Conservation (phyloP, 164 flowering plant species). For the Annona cherimola region DNA sequence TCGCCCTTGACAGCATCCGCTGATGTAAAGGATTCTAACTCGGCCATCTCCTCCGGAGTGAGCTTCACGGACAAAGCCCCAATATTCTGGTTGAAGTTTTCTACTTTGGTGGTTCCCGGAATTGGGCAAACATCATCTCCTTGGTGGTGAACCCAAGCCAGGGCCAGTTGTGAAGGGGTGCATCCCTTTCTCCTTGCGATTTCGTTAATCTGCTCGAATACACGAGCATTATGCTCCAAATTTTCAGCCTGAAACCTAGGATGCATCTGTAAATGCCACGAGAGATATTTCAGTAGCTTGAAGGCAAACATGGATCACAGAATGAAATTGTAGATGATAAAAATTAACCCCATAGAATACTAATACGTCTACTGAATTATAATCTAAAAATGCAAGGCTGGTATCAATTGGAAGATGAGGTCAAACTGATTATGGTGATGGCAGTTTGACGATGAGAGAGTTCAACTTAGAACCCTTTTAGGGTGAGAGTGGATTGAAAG, state of each 20-base stretch:
- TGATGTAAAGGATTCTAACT: conserved; percentile 29
- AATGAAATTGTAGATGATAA: neutral
- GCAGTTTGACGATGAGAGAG: too few relatives aligned
- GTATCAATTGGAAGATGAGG: too few relatives aligned
- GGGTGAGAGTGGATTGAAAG: too few relatives aligned
- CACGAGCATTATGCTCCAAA: conserved; percentile 25
- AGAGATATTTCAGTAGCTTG: neutral
- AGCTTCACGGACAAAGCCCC: conserved; percentile 38
- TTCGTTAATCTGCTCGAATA: conserved; percentile 24
- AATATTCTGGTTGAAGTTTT: conserved; percentile 37
- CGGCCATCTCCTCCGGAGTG: conserved; percentile 31
- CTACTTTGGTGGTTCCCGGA: conserved; percentile 48
- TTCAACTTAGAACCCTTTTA: too few relatives aligned
- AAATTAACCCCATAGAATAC: neutral
- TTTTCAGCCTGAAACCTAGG: conserved; percentile 33
- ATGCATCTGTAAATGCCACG: conserved; percentile 14
- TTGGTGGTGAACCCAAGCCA: conserved; percentile 41
- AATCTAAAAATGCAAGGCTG: too few relatives aligned
- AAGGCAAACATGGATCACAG: neutral
- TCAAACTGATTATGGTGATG: too few relatives aligned
- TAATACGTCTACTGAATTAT: neutral
- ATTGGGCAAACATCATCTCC: conserved; percentile 33
- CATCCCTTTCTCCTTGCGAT: conserved; percentile 33
- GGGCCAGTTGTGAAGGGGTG: conserved; percentile 36
- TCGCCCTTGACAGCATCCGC: conserved; percentile 30